A percentile compares a stretch with the other conserved stretches of the same genome.
Evolutionary conservation across 2,329 filamentous ascomycete species (phyloP).

Genomic region (Trichoderma sp.): DNA sequence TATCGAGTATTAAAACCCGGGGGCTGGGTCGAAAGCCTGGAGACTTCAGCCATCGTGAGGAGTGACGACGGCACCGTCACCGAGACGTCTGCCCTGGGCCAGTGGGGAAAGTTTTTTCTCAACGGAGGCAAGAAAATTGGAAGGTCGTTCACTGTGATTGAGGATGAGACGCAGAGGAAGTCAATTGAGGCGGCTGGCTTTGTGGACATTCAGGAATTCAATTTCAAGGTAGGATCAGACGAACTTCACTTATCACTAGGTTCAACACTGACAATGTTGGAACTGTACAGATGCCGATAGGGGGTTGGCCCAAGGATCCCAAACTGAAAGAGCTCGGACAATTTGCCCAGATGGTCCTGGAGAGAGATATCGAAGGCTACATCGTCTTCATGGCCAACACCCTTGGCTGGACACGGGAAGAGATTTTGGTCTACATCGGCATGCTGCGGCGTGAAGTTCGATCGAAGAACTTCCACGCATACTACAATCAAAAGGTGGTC

Average conservation of each 20-base stretch:
- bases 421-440: slow-evolving; percentile 25
- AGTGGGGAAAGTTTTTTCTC: slow-evolving; percentile 38
- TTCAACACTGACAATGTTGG: not conserved
- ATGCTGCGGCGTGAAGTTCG: slow-evolving; percentile 22
- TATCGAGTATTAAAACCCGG: slow-evolving; percentile 59
- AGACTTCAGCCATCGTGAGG: slow-evolving; percentile 34
- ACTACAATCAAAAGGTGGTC: slow-evolving; percentile 27
- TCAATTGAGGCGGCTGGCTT: slow-evolving; percentile 36
- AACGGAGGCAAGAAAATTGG: slow-evolving; percentile 38
- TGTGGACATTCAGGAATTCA: slow-evolving; percentile 33
- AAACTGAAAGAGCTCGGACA: slow-evolving; percentile 35
- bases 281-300: slow-evolving; percentile 30
- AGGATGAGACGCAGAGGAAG: slow-evolving; percentile 32
- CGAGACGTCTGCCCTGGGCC: slow-evolving; percentile 33
- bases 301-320: slow-evolving; percentile 34
- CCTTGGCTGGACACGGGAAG: slow-evolving; percentile 23
- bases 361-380: slow-evolving; percentile 41
- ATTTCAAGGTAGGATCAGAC: slow-evolving; percentile 32
- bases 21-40: slow-evolving; percentile 46
- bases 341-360: slow-evolving; percentile 38
- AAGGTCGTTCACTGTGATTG: slow-evolving; percentile 37
- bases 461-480: slow-evolving; percentile 21
- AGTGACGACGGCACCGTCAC: slow-evolving; percentile 40
- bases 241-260: too few relatives aligned
- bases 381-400: slow-evolving; percentile 29